These are phyloP conservation scores for Grigorovia jiainica DNA, from an alignment of 805 yeast species.

Conservation along the genomic window DNA sequence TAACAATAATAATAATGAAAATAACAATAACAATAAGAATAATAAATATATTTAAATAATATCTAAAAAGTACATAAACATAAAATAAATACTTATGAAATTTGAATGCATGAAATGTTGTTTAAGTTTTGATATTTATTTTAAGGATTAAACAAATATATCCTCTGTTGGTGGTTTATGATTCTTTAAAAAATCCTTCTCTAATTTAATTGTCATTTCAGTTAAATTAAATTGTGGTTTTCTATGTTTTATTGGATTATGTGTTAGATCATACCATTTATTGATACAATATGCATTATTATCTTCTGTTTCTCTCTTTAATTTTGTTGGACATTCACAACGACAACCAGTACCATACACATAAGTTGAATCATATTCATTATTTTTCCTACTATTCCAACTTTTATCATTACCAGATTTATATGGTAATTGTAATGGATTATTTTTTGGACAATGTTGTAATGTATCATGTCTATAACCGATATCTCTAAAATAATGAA, in stretches of 20 bases:
- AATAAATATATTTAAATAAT: no score
- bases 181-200: constrained; percentile 2
- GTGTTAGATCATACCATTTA: constrained; percentile 35
- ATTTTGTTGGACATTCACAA: constrained; percentile 59
- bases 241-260: constrained; percentile 3
- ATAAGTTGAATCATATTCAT: constrained; percentile 28
- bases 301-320: constrained; percentile 48
- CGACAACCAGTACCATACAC: constrained; percentile 69
- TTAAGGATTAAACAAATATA: neutral
- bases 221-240: constrained; percentile 3
- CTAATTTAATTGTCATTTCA: neutral
- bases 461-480: constrained; percentile 79
- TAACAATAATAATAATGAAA: no score
- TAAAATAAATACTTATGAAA: no score
- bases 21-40: no score
- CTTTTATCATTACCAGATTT: constrained; percentile 9
- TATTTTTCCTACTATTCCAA: constrained; percentile 9
- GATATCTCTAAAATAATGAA: constrained; percentile 88
- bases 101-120: no score
- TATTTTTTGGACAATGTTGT: constrained; percentile 73
- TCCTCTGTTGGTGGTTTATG: neutral
- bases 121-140: neutral
- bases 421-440: constrained; percentile 26
- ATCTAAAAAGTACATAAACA: no score
- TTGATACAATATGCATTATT: constrained; percentile 41